Base-by-base conservation (phyloP, 305 asterid genomes). In the Coffea humblotiana region DNA sequence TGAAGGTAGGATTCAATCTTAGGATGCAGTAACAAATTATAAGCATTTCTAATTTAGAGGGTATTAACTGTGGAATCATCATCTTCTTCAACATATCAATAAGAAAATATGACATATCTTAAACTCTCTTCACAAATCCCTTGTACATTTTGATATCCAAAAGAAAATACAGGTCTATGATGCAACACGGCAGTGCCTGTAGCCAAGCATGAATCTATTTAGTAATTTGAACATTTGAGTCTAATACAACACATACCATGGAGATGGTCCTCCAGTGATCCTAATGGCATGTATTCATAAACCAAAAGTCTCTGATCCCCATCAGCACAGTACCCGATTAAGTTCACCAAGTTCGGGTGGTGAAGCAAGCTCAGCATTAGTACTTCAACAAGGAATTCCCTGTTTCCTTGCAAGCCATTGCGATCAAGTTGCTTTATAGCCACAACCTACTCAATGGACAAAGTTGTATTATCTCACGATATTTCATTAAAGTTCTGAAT, bases 301-400 rank as follows among this genome's bases (percentile, higher is more conserved):
- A 91, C 98, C 87, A 93, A 87, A 84, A 93, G 95, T 80, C 97
- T 90, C 72, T 93, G 97, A 88, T 93, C 98, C 83, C 98, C 98
- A 85, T 93, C 98, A 75, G 97, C 97, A 87, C 98, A 93, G 60
- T 93, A 92, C 77, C 98, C 98, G 45, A 89, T 92, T 87, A 93
- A 86, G 85, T 91, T 93, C 54, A 93, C 98, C 82, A 93, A 83
- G 84, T 93, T 90, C 15, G 95, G 86, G 85, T 93, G 97, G 85
- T 93, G 97, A 87, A 93, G 97, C 68, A 89, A 85, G 83, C 97
- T 90, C 77, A 93, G 76, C 95, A 93, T 93, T 84, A 93, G 82
- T 37, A 93, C 98, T 86, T 93, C 97, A 6, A 92, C 97, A 27
- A 93, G 91, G 82, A 93, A 93, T 88, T 92, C 97, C 81, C 98